Conservation (phyloP, 805 yeast species). For the Metschnikowia lunata region DNA sequence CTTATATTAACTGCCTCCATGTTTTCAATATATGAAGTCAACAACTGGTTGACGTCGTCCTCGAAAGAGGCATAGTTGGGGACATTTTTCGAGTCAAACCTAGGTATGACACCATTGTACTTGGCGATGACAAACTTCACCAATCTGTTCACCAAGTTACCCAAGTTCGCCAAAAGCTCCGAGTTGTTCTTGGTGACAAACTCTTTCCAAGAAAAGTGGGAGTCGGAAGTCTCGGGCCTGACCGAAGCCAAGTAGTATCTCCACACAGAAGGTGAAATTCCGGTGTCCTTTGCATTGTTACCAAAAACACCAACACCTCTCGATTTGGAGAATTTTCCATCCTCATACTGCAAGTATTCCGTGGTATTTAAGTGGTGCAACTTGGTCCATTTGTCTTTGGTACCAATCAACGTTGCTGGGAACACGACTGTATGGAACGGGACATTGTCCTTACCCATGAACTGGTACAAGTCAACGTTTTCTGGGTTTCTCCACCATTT, state of each 20-base stretch:
- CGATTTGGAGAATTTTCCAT: constrained; percentile 97
- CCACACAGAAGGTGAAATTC: constrained; percentile 91
- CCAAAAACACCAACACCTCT: constrained; percentile 98
- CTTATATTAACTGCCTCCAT: constrained; percentile 80
- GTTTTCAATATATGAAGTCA: constrained; percentile 58
- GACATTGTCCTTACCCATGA: constrained; percentile 99
- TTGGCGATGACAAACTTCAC: constrained; percentile 86
- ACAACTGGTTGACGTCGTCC: constrained; percentile 57
- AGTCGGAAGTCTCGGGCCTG: constrained; percentile 93
- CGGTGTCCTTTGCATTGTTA: constrained; percentile 92
- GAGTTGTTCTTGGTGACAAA: constrained; percentile 91
- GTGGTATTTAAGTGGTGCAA: constrained; percentile 89
- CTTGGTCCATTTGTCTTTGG: constrained; percentile 84
- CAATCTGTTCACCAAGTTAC: constrained; percentile 93
- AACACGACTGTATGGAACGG: constrained; percentile 98
- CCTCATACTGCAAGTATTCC: constrained; percentile 95
- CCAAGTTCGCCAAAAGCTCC: constrained; percentile 91
- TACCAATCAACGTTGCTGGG: constrained; percentile 91
- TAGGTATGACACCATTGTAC: constrained; percentile 86
- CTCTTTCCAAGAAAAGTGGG: constrained; percentile 97
- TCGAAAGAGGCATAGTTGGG: constrained; percentile 45
- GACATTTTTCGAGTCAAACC: constrained; percentile 45
- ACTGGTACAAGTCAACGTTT: constrained; percentile 82
- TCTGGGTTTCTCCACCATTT: constrained; percentile 96
- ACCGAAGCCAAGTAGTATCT: constrained; percentile 89